phyloP scores from a whole-genome alignment of 768 basidiomycete genomes.

The Gautieria morchelliformis region DNA sequence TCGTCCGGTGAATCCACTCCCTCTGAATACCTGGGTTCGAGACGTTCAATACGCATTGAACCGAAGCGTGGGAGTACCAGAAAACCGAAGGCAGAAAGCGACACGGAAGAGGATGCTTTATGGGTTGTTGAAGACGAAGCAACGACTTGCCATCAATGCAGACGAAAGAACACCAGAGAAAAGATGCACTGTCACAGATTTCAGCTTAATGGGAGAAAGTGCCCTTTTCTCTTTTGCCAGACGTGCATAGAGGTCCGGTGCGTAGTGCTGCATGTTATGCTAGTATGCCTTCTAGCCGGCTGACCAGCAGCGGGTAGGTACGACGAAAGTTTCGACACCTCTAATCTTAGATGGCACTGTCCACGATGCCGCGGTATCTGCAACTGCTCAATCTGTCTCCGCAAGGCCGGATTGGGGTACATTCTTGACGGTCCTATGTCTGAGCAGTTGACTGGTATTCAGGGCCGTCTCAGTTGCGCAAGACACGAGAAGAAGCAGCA shows the following conservation, averaged over 20 bases:
- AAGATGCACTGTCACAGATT: slow-evolving; percentile 1
- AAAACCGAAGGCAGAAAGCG: background rate
- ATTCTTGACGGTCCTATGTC: slow-evolving; percentile 1
- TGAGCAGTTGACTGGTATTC: background rate
- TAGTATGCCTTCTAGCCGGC: background rate
- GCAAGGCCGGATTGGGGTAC: background rate
- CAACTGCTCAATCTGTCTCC: slow-evolving; percentile 5
- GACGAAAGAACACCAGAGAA: background rate
- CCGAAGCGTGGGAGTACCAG: background rate
- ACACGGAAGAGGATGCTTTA: background rate
- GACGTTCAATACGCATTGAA: background rate
- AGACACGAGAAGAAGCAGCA: background rate
- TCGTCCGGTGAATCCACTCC: background rate
- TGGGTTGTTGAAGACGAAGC: background rate
- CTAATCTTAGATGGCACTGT: background rate
- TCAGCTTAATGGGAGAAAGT: background rate
- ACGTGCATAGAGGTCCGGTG: background rate
- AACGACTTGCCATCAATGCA: slow-evolving; percentile 6
- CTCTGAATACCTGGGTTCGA: background rate
- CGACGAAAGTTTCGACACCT: slow-evolving; percentile 4
- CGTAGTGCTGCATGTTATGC: background rate
- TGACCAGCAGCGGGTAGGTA: background rate
- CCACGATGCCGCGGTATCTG: slow-evolving; percentile 5
- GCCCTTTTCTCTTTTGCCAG: background rate
- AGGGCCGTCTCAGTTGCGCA: background rate